Base-by-base conservation (phyloP, 2,329 filamentous ascomycete species). In the Microdochium nivale region DNA sequence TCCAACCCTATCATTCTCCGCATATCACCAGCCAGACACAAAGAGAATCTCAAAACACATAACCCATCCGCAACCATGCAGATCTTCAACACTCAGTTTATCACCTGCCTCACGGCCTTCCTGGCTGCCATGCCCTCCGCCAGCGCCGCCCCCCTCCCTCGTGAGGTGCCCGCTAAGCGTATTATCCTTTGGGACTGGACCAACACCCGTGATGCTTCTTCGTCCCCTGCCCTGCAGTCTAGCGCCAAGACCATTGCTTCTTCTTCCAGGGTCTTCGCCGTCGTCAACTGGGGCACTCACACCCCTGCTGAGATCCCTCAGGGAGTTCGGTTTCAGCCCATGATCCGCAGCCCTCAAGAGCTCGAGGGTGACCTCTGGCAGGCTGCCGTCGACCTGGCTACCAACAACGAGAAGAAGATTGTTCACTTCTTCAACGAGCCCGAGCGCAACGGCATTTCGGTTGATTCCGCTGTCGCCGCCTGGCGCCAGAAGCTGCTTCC, bases 361-460 rank as follows among this genome's bases (percentile, higher is more conserved):
- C 40, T 44, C 19, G 16, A 21, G n/a, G 40, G 40, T 24, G 19
- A 44, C n/a, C 10, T 23, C 21, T 44, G 40, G 40, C 40, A 44
- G 19, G 40, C 40, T 21, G 40, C 40, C 19, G 40, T 44, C 19
- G 40, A 44, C 40, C 40, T 19, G 10, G 40, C 40, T 19, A 44
- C 25, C 8, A 47, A 47, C 46, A 30, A 47, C 24, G 23, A 19
- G 8, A 14, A 30, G 24, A 19, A 23, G n/a, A 47, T 47, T 9
- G 23, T 47, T 19, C 46, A 47, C 46, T 47, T 23, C 46, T 47
- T 27, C 46, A 47, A 47, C 46, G 46, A 47, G 46, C 46, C 46
- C 7, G 46, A 47, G 24, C 46, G 19, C 19, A 16, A 14, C 14
- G 46, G 46, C 46, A 47, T 47, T 24, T 25, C 46, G 8, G 46